Base-by-base conservation (phyloP, 257 asterid species). In the Leonotis leonurus region DNA sequence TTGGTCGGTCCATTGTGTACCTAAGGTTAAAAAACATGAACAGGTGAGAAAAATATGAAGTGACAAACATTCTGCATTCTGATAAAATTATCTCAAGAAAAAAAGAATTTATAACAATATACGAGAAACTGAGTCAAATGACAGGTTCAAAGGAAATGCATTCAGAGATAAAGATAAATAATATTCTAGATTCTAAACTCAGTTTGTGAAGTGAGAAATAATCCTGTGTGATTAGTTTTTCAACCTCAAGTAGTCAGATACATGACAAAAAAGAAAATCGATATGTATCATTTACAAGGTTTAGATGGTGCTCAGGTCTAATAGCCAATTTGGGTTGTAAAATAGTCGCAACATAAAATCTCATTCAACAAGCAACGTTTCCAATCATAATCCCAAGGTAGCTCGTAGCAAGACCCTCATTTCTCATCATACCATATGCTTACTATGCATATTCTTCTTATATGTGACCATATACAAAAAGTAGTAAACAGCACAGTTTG, bases 1-100 rank as follows among this genome's bases (percentile, higher is more conserved):
- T 86, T 51, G 96, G 99, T 11, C 85, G 77, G 68, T 92, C 96
- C 95, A 86, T 85, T 17, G 97, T 92, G 77, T 89, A 92, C 80
- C 99, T 89, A 68, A 10, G 25, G 54, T 52, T n/a, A n/a, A 25
- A 29, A 16, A 68, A 72, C 21, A 26, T 59, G 43, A 30, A 40
- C 45, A 22, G 32, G 10, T 25, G n/a, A n/a, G n/a, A 16, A 45
- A 17, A 39, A 17, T 30, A 52, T 12, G 17, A 56, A n/a, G 27
- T 26, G n/a, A 61, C 46, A 33, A 57, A 49, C 46, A 41, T 57
- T 71, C 25, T 49, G n/a, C n/a, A n/a, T n/a, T n/a, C n/a, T n/a
- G n/a, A n/a, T n/a, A n/a, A n/a, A n/a, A n/a, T n/a, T n/a, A n/a
- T n/a, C n/a, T n/a, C n/a, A n/a, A n/a, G n/a, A n/a, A n/a, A n/a